Evolutionary conservation across 164 flowering plant species (phyloP), one percentile per base, ranked within the genome.

Genomic region (Macadamia integrifolia): DNA sequence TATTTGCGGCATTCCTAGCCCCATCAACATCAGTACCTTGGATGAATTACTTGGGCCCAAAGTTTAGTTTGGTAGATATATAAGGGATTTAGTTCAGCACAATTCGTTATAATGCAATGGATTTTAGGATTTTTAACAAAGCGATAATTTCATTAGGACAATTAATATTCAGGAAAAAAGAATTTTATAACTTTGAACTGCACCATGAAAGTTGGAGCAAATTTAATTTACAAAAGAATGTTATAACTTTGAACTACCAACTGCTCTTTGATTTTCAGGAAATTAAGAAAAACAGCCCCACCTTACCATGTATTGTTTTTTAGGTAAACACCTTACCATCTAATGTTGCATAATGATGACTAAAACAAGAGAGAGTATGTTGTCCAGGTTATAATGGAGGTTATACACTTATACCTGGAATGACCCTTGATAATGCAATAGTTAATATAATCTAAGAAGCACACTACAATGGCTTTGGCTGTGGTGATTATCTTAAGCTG

Each of bases 401-500:
- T 91, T 44, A 94, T 23, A 23, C 23, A 23, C 23, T 23, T 23
- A 23, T 94, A 49, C 96, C 96, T 0, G 97, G 95, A 53, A 94
- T 94, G 98, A 88, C 97, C 1, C 75, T 91, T 30, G 97, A 91
- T 79, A 87, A 69, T 77, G 98, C 98, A n/a, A 23, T 23, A 23
- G 94, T 91, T 43, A 93, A 93, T 66, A 83, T 93, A 44, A 94
- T 94, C 97, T 96, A 91, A 79, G 97, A 91, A 66, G 98, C 98
- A 12, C 98, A 94, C 70, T 15, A 69, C 75, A 91, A 94, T 69
- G 98, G 93, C 66, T 44, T 23, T 91, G 71, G 78, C 98, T 0
- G 93, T 94, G 63, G 98, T 90, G 58, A 94, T 91, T 46, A 82
- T 91, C 80, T 35, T 97, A 91, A 80, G 88, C 82, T 3, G 97